Base-by-base conservation (phyloP, 1,139 yeast genomes). In the Barnettozyma hawaiiensis region DNA sequence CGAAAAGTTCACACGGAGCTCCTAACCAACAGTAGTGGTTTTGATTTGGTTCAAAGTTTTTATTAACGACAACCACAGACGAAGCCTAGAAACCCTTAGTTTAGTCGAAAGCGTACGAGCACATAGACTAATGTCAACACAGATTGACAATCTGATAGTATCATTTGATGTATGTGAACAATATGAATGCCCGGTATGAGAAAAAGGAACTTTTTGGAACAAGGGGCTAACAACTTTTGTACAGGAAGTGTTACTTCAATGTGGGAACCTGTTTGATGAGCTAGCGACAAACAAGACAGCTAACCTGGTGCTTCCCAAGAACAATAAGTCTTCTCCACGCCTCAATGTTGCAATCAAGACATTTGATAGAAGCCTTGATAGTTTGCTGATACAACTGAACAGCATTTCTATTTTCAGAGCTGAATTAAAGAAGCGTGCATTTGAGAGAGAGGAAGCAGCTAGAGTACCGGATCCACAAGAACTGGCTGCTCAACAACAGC, bases 251-350 rank as follows among this genome's bases (percentile, higher is more conserved):
- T 46, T 57, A 1, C 41, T 53, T 2, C 50, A 52, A 10, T 42
- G 51, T 10, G 57, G 58, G 1, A 44, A 40, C 24, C 34, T 52
- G 7, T 47, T 55, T 29, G 60, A 57, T 41, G 51, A 48, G 3
- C 43, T 57, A 7, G 40, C 36, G 23, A 41, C 40, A 4, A 58
- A 55, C 27, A 54, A 47, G 41, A 44, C 55, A 3, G 38, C 50
- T 1, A 58, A 61, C 39, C 40, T 66, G 7, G 48, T 63, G 3
- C 50, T 61, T 4, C 67, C 67, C 16, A 62, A 61, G 39, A 62
- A 61, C 41, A 35, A 42, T 18, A 34, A 41, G 24, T 3, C 43
- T 3, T 20, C 38, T 6, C 21, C 35, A 47, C 29, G 49, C 20
- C 51, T 65, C 18, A 50, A 58, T 15, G 37, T 41, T 2, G 63